Percentiles rank a stretch among this genome's conserved stretches.
phyloP scores from a whole-genome alignment of 179 eudicot species.

The Amaranthus tricolor region DNA sequence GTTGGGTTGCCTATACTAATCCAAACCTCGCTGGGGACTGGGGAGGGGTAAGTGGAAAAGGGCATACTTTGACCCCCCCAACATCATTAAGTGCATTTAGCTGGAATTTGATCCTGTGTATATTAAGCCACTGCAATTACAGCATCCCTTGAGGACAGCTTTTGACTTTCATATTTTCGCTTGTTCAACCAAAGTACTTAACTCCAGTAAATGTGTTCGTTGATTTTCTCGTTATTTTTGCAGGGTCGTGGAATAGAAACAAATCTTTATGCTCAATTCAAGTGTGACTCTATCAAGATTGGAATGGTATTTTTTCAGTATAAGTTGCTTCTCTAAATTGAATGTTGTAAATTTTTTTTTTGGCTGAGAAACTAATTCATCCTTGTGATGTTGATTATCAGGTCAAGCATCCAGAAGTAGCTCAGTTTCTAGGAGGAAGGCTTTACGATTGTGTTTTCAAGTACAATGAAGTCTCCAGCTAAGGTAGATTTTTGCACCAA shows the following conservation, averaged over 20 bases:
- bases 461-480: slow-evolving; percentile 54
- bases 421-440: slow-evolving; percentile 94
- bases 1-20: too few relatives aligned
- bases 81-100: too few relatives aligned
- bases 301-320: slow-evolving; percentile 66
- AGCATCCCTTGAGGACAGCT: too few relatives aligned
- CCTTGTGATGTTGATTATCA: slow-evolving; percentile 14
- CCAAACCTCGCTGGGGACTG: too few relatives aligned
- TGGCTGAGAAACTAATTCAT: not conserved
- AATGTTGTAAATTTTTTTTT: not conserved
- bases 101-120: too few relatives aligned
- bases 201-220: not conserved
- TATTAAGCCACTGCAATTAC: not conserved
- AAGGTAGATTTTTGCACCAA: not conserved
- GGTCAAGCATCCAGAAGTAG: slow-evolving; percentile 96
- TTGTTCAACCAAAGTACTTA: not conserved
- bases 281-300: slow-evolving; percentile 92
- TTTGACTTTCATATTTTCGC: not conserved
- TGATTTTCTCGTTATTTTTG: slow-evolving; percentile 13
- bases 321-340: not conserved
- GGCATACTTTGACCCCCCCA: too few relatives aligned
- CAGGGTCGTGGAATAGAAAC: slow-evolving; percentile 99
- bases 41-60: too few relatives aligned
- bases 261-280: slow-evolving; percentile 89
- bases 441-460: slow-evolving; percentile 96